Evolutionary conservation across 2,329 filamentous ascomycete genomes (phyloP), one percentile per base, ranked within the genome.

Genomic region (Cucurbitaria berberidis): DNA sequence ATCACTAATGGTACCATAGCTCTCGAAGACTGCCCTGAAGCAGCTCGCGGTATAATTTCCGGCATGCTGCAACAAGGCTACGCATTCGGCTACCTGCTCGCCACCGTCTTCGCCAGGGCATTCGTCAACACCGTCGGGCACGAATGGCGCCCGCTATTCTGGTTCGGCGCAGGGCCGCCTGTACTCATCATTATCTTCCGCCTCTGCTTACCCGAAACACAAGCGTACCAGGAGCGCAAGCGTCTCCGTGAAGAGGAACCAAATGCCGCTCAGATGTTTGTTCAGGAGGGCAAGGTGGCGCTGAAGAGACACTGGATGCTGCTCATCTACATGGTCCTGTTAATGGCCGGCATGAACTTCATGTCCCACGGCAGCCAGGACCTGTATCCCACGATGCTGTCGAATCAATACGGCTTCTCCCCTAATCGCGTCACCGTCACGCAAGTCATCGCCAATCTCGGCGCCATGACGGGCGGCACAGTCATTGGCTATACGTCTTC

Each of bases 301-400:
- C 68, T 96, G 26, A 88, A 85, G 74, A 84, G 85, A 10, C 90
- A 96, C 74, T 96, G 92, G 92, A 60, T 91, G 13, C 75, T 96
- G 2, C 80, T 96, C 50, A 78, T 86, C 30, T 96, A 96, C 76
- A 80, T 96, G 51, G 90, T 96, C 6, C 79, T 96, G 18, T 80
- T 96, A 34, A 96, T 96, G 90, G 88, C 90, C 1, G 91, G 91
- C 3, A 95, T 96, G 80, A 96, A 96, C 77, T 96, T 95, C 70
- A 92, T 95, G 89, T 89, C 87, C 16, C 90, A 93, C 69, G 89
- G 89, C 48, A 89, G 85, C 19, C 86, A 89, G 65, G 85, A 88
- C 72, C 73, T 86, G 2, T 87, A 86, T 59, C 84, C 82, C 0
- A 85, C 84, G 3, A 82, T 87, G 78, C 69, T 86, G 13, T 64